phyloP scores from a whole-genome alignment of 2,329 filamentous ascomycete species.

The Fusarium sacchari region DNA sequence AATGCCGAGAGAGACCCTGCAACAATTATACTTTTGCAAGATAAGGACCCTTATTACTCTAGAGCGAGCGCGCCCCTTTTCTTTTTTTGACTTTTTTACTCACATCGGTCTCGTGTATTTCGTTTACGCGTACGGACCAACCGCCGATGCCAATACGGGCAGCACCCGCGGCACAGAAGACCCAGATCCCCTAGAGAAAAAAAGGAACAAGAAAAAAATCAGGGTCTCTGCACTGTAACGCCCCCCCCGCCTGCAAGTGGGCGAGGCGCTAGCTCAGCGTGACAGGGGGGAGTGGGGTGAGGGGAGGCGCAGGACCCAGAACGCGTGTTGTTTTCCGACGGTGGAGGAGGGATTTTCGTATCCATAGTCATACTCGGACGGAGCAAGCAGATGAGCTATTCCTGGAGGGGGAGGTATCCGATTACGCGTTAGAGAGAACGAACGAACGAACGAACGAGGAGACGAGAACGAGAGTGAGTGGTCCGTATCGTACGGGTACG shows the following conservation, averaged over 20 bases:
- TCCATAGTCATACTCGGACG: not conserved
- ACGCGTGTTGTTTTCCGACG: conserved; percentile 11
- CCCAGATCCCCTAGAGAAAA: not conserved
- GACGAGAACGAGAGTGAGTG: not conserved
- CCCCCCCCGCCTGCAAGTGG: not conserved
- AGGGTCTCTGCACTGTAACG: conserved; percentile 13
- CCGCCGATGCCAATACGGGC: not conserved
- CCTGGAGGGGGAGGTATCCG: conserved; percentile 9
- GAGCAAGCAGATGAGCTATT: not conserved
- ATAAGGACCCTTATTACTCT: not conserved
- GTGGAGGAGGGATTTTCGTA: conserved; percentile 22
- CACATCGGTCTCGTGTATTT: not conserved
- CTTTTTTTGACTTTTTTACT: not conserved
- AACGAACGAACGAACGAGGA: not conserved
- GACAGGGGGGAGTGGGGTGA: not conserved
- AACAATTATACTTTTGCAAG: not conserved
- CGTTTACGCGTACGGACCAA: not conserved
- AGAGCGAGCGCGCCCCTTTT: not conserved
- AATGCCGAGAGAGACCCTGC: not conserved
- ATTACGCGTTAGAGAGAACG: conserved; percentile 10
- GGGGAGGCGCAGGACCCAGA: not conserved
- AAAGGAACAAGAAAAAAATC: not conserved
- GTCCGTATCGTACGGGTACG: not conserved
- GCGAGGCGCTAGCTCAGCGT: not conserved
- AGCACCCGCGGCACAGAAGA: not conserved